These are phyloP conservation scores for Ricinus communis DNA, from an alignment of 345 rosid genomes.

Conservation along the genomic window DNA sequence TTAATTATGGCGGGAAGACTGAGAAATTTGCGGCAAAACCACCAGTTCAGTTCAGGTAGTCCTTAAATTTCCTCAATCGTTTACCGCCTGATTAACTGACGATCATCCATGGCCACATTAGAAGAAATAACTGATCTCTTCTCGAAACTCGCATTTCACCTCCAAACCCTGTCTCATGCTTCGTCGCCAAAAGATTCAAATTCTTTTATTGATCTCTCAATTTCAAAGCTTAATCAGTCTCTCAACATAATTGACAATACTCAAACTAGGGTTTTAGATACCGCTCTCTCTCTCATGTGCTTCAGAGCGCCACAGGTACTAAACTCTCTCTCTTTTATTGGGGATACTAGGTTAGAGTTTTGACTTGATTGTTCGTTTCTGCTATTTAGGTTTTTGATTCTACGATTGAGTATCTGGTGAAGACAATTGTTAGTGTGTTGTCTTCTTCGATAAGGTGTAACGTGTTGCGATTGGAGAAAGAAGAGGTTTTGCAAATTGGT, in stretches of 20 bases:
- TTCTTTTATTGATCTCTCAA: slow-evolving; percentile 37
- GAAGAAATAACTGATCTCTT: slow-evolving; percentile 45
- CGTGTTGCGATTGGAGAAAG: slow-evolving; percentile 35
- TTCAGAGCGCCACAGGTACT: slow-evolving; percentile 67
- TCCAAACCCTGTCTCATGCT: slow-evolving; percentile 19
- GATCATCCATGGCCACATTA: slow-evolving; percentile 19
- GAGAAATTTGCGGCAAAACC: too few relatives aligned
- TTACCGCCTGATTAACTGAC: too few relatives aligned
- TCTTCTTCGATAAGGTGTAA: slow-evolving; percentile 50
- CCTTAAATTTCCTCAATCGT: too few relatives aligned
- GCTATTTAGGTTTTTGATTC: slow-evolving; percentile 62
- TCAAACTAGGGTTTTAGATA: slow-evolving; percentile 54
- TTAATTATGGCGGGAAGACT: too few relatives aligned
- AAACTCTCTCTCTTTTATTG: neutral
- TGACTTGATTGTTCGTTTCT: neutral
- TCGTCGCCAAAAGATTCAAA: slow-evolving; percentile 23
- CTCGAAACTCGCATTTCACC: slow-evolving; percentile 44
- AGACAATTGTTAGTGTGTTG: slow-evolving; percentile 53
- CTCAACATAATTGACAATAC: slow-evolving; percentile 49
- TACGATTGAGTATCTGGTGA: slow-evolving; percentile 46
- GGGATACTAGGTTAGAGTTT: neutral
- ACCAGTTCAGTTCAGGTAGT: too few relatives aligned
- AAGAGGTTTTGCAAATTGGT: slow-evolving; percentile 50
- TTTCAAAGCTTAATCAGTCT: slow-evolving; percentile 53
- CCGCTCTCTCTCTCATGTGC: slow-evolving; percentile 66